Evolutionary conservation across 257 asterid genomes (phyloP), one percentile per base, ranked within the genome.

Genomic region (Thymus quinquecostatus): DNA sequence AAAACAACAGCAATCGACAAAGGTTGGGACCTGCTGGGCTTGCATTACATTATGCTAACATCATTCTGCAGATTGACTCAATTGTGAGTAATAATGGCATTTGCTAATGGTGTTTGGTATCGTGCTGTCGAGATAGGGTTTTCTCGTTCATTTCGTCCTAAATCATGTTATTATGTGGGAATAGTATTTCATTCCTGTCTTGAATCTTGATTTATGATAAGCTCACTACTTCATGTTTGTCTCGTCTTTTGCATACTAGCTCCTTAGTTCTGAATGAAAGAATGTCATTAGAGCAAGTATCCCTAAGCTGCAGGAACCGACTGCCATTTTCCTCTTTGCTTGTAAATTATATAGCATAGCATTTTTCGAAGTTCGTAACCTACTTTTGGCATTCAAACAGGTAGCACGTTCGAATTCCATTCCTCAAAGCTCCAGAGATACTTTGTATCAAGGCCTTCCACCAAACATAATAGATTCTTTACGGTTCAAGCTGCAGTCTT

Each of bases 1-100:
- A 43, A 73, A 73, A 63, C 47, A 40, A 14, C 49, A 68, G 63
- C 66, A 54, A 70, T 60, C 83, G 71, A 53, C 89, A 71, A 62
- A 85, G 78, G 85, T 72, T 90, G 83, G 96, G 96, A 82, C 85
- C 88, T 40, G 86, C 86, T 12, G 97, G 97, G 53, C 92, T 90
- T 75, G 79, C 88, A 34, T 77, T 90, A 68, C 97, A 90, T 76
- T 88, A 88, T 76, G 97, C 97, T 76, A 90, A 90, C 71, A 86
- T 90, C 68, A 78, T 90, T 75, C 90, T 90, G 76, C 82, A 80
- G 79, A 90, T 90, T 51, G 97, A 90, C 47, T 81, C 95, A 61
- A 84, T 90, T 79, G 97, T 90, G 82, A 88, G 86, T 68, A 36
- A 53, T 44, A 29, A 50, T 66, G 51, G 58, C 68, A 14, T 40